Evolutionary conservation across 441 rosid species (phyloP), one percentile per base, ranked within the genome.

Genomic region (Gossypium lobatum): DNA sequence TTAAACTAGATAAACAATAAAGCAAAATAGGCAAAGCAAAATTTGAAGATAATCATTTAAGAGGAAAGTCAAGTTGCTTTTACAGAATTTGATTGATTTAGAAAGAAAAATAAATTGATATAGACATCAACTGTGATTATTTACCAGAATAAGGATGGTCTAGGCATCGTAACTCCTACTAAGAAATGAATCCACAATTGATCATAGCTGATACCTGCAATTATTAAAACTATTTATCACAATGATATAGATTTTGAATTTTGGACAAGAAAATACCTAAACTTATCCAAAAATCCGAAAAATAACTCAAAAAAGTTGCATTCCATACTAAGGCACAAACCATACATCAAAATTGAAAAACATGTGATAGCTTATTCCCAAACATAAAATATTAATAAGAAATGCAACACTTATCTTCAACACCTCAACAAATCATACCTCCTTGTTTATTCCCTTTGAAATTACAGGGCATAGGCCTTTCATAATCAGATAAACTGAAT

Each of bases 111-210:
- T n/a, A 23, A 14, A 16, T 6, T 34, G 6, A 14, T 13, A 18
- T 20, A 42, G 31, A 42, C 13, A 13, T n/a, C 17, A 11, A 23
- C 16, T 14, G 13, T 21, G 26, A 6, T 52, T 28, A 28, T 6
- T 68, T 52, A 70, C 73, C 63, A 31, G 11, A 70, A 70, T 54
- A 70, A 31, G 50, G 61, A 54, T 28, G 48, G 28, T 23, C 26
- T 53, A 53, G 17, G 26, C 48, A 53, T 52, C 21, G n/a, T 17
- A 52, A 25, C 11, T 70, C 50, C 46, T 7, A 34, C 26, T 28
- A 18, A 53, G 31, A 52, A 42, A 53, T 23, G 73, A 70, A 70
- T 5, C 62, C 31, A 4, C 18, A 10, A 17, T 70, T 54, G 63
- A 54, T 28, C 28, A 53, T 10, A 69, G n/a, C 28, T 5, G 10